A percentile compares a stretch with the other conserved stretches of the same genome.
phyloP scores from a whole-genome alignment of 2,329 filamentous ascomycete species.

The Paecilomyces variotii region DNA sequence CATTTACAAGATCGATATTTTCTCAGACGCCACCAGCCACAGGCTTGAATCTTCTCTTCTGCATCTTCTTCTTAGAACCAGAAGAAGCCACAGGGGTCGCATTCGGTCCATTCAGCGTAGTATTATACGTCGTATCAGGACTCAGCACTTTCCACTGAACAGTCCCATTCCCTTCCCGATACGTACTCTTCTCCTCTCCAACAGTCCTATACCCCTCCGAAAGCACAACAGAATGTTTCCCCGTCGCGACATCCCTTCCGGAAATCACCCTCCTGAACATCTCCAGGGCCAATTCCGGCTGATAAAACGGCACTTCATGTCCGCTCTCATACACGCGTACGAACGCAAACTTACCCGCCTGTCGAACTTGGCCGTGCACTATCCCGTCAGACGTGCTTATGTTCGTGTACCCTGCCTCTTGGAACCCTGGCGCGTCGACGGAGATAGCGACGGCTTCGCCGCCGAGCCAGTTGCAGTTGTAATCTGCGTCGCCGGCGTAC shows the following conservation, averaged over 20 bases:
- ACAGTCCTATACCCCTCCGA: background rate
- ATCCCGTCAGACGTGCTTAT: background rate
- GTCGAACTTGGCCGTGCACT: background rate
- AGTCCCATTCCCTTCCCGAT: slow-evolving; percentile 19
- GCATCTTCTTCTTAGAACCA: background rate
- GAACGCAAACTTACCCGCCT: slow-evolving; percentile 2
- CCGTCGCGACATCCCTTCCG: slow-evolving; percentile 45
- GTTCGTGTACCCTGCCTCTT: background rate
- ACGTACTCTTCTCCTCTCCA: background rate
- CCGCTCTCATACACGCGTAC: slow-evolving; percentile 35
- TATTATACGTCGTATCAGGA: slow-evolving; percentile 42
- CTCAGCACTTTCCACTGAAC: slow-evolving; percentile 38
- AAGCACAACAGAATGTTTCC: slow-evolving; percentile 14
- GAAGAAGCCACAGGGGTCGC: slow-evolving; percentile 5
- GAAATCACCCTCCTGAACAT: slow-evolving; percentile 43
- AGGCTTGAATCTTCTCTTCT: background rate
- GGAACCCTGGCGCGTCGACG: background rate
- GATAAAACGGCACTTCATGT: slow-evolving; percentile 49
- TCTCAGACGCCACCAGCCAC: background rate
- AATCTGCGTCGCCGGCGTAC: slow-evolving; percentile 26
- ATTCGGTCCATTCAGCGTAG: slow-evolving; percentile 35
- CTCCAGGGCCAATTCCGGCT: slow-evolving; percentile 42
- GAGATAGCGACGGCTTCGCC: background rate
- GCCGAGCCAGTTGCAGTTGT: slow-evolving; percentile 11
- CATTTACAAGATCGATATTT: background rate